Base-by-base conservation (phyloP, 805 yeast species). In the Suhomyces emberorum region DNA sequence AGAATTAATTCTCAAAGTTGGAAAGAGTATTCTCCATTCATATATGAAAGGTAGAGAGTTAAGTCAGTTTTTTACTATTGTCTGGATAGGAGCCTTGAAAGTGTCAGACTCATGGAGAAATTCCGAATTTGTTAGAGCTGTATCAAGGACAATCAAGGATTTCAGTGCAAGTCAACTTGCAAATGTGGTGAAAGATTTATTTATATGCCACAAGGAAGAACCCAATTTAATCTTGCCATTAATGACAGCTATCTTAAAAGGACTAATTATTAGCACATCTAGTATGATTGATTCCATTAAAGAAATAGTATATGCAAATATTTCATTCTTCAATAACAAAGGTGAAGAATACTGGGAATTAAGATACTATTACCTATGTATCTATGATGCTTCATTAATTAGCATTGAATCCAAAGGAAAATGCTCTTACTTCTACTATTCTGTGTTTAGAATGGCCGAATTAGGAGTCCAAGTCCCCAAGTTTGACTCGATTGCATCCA, bases 41-140 rank as follows among this genome's bases (percentile, higher is more conserved):
- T 75, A 69, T 51, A 60, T 68, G 8, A 73, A 65, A 46, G 79
- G 80, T 3, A 75, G 89, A 65, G 87, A 81, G 37, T 59, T 77
- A 18, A 57, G 56, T 3, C 51, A 59, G 3, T 82, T 82, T 44
- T 61, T 76, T 33, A 53, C 61, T 6, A 44, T 43, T 1, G 55
- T 68, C 9, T 79, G 83, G 79, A 55, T 60, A 11, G 32, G 35
- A 14, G 62, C 52, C 6, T 45, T 61, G 10, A 25, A 42, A 8
- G 38, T 32, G 2, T 40, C 51, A 20, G 7, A 15, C 8, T 28
- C 43, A 10, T 65, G 69, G 69, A 35, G 41, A 9, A 39, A 52
- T 6, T 28, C 34, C 3, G 52, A 49, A 4, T 66, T 74, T 22
- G 44, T 69, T 1, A 35, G 51, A 1, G 42, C 55, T 5, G 65